Evolutionary conservation across 2,329 filamentous ascomycete genomes (phyloP).

Genomic region (Fusarium humuli): DNA sequence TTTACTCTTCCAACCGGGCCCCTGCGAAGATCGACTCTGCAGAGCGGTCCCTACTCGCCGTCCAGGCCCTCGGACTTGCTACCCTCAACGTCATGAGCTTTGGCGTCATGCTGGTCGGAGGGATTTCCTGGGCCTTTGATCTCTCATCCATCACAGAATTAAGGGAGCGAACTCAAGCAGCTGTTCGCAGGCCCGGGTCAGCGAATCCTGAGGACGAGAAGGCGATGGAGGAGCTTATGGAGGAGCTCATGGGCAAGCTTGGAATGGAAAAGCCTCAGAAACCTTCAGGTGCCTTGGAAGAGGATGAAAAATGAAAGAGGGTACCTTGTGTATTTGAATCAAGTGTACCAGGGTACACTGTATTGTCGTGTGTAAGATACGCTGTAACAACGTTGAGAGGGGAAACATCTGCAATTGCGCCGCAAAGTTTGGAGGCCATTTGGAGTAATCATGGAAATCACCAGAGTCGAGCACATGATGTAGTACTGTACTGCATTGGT

Average conservation of each 20-base stretch:
- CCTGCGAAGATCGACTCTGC: constrained; percentile 44
- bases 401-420: neutral
- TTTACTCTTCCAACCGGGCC: constrained; percentile 72
- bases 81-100: constrained; percentile 86
- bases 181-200: constrained; percentile 52
- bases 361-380: constrained; percentile 35
- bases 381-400: constrained; percentile 4
- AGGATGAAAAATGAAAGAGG: constrained; percentile 18
- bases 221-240: constrained; percentile 72
- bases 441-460: too few species aligned
- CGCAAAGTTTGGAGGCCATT: neutral
- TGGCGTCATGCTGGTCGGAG: constrained; percentile 79
- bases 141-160: constrained; percentile 77
- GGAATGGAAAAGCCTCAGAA: constrained; percentile 51
- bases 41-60: constrained; percentile 71
- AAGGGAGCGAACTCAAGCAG: constrained; percentile 61
- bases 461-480: neutral
- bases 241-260: constrained; percentile 66
- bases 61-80: constrained; percentile 85
- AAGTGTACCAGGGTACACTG: neutral
- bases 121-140: constrained; percentile 80
- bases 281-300: constrained; percentile 16
- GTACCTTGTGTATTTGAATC: neutral
- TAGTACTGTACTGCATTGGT: neutral
- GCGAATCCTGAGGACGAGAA: constrained; percentile 63